phyloP scores from a whole-genome alignment of 352 stramenopile species.

The Sclerospora graminicola region DNA sequence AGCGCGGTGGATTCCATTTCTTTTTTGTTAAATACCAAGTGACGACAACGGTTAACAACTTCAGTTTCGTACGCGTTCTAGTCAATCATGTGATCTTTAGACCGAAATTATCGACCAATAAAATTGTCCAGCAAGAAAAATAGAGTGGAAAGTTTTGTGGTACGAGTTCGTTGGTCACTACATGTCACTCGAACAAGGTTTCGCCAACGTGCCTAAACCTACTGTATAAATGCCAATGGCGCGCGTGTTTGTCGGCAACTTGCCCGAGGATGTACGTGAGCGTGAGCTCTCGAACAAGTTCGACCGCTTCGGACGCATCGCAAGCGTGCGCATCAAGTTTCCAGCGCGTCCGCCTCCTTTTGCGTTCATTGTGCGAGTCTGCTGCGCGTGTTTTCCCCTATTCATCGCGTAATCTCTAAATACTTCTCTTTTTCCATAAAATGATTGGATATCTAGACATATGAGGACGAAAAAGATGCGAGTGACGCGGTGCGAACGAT shows the following conservation, averaged over 20 bases:
- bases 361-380: constrained; percentile 44
- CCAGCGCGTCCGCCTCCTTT: constrained; percentile 32
- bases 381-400: neutral
- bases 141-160: too few species aligned
- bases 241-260: constrained; percentile 50
- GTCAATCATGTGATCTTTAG: too few species aligned
- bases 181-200: neutral
- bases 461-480: constrained; percentile 41
- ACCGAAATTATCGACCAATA: too few species aligned
- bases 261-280: constrained; percentile 46
- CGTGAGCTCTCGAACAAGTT: constrained; percentile 48
- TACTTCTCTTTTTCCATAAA: constrained; percentile 1
- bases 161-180: too few species aligned
- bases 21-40: neutral
- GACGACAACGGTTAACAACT: too few species aligned
- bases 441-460: constrained; percentile 29
- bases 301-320: constrained; percentile 34
- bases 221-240: constrained; percentile 10
- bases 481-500: constrained; percentile 45
- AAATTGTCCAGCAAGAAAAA: too few species aligned
- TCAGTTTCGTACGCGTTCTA: too few species aligned
- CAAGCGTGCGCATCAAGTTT: constrained; percentile 43
- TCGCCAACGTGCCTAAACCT: neutral
- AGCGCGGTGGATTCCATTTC: neutral
- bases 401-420: neutral